phyloP scores from a whole-genome alignment of 495 filamentous ascomycete genomes.

The Aeminium ludgeri region DNA sequence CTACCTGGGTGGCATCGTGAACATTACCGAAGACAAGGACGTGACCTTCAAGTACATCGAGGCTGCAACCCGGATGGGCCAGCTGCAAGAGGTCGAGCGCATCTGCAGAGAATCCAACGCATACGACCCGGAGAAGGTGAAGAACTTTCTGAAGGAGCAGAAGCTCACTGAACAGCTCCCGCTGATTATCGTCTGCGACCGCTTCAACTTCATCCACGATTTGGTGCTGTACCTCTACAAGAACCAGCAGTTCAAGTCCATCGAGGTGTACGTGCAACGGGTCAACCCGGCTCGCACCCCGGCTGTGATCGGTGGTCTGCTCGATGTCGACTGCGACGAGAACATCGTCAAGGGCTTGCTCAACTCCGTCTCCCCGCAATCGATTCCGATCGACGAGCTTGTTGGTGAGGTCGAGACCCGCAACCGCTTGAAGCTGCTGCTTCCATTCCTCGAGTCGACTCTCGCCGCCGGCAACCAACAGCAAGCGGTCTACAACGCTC shows the following conservation, averaged over 20 bases:
- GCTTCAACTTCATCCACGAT: slow-evolving; percentile 96
- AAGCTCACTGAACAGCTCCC: slow-evolving; percentile 82
- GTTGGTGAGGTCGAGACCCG: slow-evolving; percentile 87
- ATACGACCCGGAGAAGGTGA: slow-evolving; percentile 94
- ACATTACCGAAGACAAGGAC: slow-evolving; percentile 84
- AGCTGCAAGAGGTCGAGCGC: slow-evolving; percentile 88
- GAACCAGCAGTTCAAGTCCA: slow-evolving; percentile 98
- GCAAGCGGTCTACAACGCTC: slow-evolving; percentile 92
- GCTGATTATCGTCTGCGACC: slow-evolving; percentile 95
- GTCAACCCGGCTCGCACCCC: slow-evolving; percentile 91
- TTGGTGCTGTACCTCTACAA: slow-evolving; percentile 94
- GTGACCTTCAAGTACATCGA: slow-evolving; percentile 99
- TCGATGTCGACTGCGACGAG: slow-evolving; percentile 97
- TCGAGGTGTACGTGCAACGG: slow-evolving; percentile 97
- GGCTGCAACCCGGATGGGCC: slow-evolving; percentile 79
- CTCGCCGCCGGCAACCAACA: slow-evolving; percentile 86
- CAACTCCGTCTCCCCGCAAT: slow-evolving; percentile 64
- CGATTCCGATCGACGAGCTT: slow-evolving; percentile 89
- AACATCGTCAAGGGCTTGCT: slow-evolving; percentile 85
- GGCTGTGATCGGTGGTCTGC: slow-evolving; percentile 82
- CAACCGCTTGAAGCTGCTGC: slow-evolving; percentile 85
- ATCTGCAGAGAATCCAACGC: slow-evolving; percentile 89
- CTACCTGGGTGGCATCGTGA: slow-evolving; percentile 95
- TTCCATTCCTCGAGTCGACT: slow-evolving; percentile 93
- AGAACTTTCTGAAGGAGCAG: slow-evolving; percentile 98